Base-by-base conservation (phyloP, 2,329 filamentous ascomycete species). In the Mycocentrospora acerina region DNA sequence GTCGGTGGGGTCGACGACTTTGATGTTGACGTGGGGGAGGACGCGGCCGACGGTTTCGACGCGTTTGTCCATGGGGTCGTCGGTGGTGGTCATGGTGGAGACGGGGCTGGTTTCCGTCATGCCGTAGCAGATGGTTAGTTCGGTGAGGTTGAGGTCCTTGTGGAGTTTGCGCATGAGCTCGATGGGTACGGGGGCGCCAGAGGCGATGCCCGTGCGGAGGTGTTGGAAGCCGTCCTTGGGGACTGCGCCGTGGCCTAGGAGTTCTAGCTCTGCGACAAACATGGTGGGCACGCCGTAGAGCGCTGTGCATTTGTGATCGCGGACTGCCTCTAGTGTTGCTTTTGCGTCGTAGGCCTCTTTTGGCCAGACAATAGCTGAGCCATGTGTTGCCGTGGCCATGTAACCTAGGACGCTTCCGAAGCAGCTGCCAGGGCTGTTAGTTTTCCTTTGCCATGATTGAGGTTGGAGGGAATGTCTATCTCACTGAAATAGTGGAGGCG, bases 231-330 rank as follows among this genome's bases (percentile, higher is more conserved):
- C 82, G 17, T 59, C 53, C 12, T 56, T 42, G 1, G 67, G 60
- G 6, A 71, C 60, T 7, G 51, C 61, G 12, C 74, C 72, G 16
- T 73, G 68, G 19, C 82, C 75, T 7, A 96, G 76, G 1, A 90
- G 77, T 51, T 94, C 88, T 4, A 97, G 78, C 57, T 94, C 83
- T 17, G 90, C 84, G n/a, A 85, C 79, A 56, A 95, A 91, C 93
- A 97, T 98, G 36, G 91, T 97, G 4, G 88, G 82, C 0, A 97
- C 91, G 40, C 91, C 90, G 66, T 96, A 93, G 0, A 96, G 78
- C 0, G 79, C 83, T 1, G 83, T 86, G 30, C 75, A 80, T 40
- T 71, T 72, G 59, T 85, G 78, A 49, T 82, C 78, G 53, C 80
- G 80, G 0, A 86, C 78, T 1, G 80, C 73, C 40, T 74, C 70